Base-by-base conservation (phyloP, 768 basidiomycete genomes). In the Gymnopilus junonius region DNA sequence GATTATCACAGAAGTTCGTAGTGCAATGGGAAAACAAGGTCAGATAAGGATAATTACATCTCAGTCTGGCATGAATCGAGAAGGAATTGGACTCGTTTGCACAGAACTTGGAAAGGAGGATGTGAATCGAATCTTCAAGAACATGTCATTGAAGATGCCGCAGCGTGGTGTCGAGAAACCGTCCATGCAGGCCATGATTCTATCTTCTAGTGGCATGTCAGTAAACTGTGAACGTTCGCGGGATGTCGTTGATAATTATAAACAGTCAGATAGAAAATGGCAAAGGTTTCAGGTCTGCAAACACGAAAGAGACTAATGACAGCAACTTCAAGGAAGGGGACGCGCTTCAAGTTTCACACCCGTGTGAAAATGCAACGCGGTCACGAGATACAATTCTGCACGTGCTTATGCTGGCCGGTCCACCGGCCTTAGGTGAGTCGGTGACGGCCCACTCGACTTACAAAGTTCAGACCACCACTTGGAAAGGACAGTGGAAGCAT, bases 1-100 rank as follows among this genome's bases (percentile, higher is more conserved):
- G 54, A 40, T 25, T 12, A n/a, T 51, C 48, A 51, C 48, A 51
- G 48, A 51, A 51, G 48, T 51, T 8, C 20, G 17, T 15, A 40
- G 37, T 40, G 54, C 54, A 55, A 37, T 55, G 54, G 37, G 54
- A 55, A 55, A 40, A 55, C 27, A 55, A 14, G 12, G 54, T 55
- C 54, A 40, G 39, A 55, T 39, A 55, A 55, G 34, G 54, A 55
- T n/a, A 51, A 32, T 20, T 1, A 12, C 48, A 31, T 32, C 29
- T 51, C 27, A 51, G n/a, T 32, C 48, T 51, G 48, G 31, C 48
- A 48, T 27, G 43, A 43, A 23, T 27, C 8, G 45, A 25, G 45
- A 48, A 27, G 45, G 32, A 51, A n/a, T 20, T 42, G 29, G 48
- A 51, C n/a, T 51, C 29, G 8, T 51, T 31, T n/a, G 15, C 5